These are phyloP conservation scores for Agarophyton chilense DNA, from an alignment of 23 red algal species.

Conservation along the genomic window DNA sequence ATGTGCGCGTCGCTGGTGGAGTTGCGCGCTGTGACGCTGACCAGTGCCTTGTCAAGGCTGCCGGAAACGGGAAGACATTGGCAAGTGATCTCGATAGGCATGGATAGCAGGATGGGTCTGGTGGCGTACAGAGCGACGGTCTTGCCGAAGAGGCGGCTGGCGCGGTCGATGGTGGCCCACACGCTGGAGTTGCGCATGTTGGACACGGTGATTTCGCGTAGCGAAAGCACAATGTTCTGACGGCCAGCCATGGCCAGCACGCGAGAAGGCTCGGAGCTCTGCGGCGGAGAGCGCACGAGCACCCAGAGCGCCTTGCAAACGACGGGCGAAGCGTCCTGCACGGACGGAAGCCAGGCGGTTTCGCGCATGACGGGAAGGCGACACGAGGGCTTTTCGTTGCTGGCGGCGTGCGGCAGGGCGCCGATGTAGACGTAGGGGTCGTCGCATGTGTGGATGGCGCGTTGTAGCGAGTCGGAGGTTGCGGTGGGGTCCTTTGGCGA, in stretches of 20 bases:
- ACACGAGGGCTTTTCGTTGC: constrained; percentile 9
- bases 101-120: constrained; percentile 2
- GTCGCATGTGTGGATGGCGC: background rate
- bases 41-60: constrained; percentile 3
- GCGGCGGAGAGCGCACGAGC: constrained; percentile 58
- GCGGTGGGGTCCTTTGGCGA: constrained; percentile 9
- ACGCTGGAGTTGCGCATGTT: constrained; percentile 50
- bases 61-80: background rate
- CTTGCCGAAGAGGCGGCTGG: constrained; percentile 44
- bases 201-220: constrained; percentile 25
- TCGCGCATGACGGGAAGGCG: constrained; percentile 51
- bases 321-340: constrained; percentile 2
- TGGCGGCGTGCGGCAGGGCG: constrained; percentile 13
- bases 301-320: constrained; percentile 59
- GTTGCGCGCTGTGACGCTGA: constrained; percentile 28
- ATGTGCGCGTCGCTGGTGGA: constrained; percentile 45
- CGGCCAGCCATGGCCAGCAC: constrained; percentile 23
- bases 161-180: constrained; percentile 69
- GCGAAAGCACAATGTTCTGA: constrained; percentile 27
- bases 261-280: background rate
- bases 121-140: constrained; percentile 38
- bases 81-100: constrained; percentile 51
- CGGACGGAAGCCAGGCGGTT: constrained; percentile 31
- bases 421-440: constrained; percentile 36
- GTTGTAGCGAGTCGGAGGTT: constrained; percentile 3